Evolutionary conservation across 768 basidiomycete genomes (phyloP).

Genomic region (Collybia sp.): DNA sequence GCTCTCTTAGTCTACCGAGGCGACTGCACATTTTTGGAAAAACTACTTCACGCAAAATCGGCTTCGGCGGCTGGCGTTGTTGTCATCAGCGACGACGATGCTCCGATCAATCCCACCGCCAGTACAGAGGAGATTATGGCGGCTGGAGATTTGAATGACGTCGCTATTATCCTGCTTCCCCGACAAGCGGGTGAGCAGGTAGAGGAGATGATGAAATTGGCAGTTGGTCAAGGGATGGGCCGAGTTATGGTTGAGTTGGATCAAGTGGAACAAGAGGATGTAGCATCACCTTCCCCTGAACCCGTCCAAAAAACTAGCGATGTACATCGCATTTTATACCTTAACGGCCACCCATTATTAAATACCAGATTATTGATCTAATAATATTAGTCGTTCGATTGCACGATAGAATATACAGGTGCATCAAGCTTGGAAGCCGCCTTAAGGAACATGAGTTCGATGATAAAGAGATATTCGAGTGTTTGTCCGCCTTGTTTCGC

Average conservation of each 20-base stretch:
- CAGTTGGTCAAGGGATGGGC: constrained; percentile 39
- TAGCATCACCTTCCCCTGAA: constrained; percentile 14
- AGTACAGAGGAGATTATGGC: constrained; percentile 48
- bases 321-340: constrained; percentile 54
- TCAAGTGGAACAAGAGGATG: constrained; percentile 19
- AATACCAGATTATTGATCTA: constrained; percentile 71
- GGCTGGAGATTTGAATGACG: constrained; percentile 53
- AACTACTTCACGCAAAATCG: constrained; percentile 61
- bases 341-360: constrained; percentile 71
- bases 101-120: constrained; percentile 62
- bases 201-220: constrained; percentile 48
- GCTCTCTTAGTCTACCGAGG: constrained; percentile 71
- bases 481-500: constrained; percentile 78
- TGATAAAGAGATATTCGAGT: constrained; percentile 92
- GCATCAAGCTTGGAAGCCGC: constrained; percentile 78
- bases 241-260: constrained; percentile 52
- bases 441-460: constrained; percentile 75
- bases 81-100: constrained; percentile 63
- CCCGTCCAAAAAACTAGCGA: constrained; percentile 24
- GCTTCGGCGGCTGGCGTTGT: constrained; percentile 79
- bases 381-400: constrained; percentile 54
- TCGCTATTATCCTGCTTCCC: constrained; percentile 56
- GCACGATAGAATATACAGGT: constrained; percentile 84
- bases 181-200: constrained; percentile 48
- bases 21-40: constrained; percentile 84